Conservation (phyloP, 2,329 filamentous ascomycete species). For the Esteya vermicola region DNA sequence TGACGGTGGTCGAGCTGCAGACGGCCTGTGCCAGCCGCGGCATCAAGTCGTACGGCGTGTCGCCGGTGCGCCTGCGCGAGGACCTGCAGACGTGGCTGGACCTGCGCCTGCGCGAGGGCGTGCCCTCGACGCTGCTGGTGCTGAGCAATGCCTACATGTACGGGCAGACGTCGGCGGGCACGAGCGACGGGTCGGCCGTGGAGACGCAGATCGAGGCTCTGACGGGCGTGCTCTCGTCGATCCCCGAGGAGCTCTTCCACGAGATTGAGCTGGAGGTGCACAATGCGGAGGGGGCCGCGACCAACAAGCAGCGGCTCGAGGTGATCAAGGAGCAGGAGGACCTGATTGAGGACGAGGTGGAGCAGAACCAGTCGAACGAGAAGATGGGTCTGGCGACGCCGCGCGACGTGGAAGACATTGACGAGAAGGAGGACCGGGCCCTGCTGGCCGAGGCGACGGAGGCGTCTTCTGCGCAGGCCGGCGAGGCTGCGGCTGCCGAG, state of each 20-base stretch:
- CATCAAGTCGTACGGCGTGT: constrained; percentile 83
- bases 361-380: constrained; percentile 74
- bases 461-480: no score
- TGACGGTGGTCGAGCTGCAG: constrained; percentile 89
- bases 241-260: constrained; percentile 97
- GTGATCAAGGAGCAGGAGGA: constrained; percentile 98
- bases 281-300: constrained; percentile 89
- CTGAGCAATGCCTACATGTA: constrained; percentile 98
- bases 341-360: constrained; percentile 90
- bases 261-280: constrained; percentile 98
- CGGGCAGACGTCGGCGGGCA: constrained; percentile 38
- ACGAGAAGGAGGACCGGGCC: constrained; percentile 74
- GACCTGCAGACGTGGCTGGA: constrained; percentile 92
- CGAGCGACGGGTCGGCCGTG: constrained; percentile 56
- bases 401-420: constrained; percentile 82
- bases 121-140: constrained; percentile 91
- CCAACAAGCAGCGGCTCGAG: constrained; percentile 97
- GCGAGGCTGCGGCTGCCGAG: no score
- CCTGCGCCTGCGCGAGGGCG: constrained; percentile 78
- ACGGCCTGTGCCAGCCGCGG: constrained; percentile 83
- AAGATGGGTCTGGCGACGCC: constrained; percentile 60
- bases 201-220: constrained; percentile 85
- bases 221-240: constrained; percentile 80
- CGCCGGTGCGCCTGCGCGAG: constrained; percentile 71
- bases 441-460: neutral